Base-by-base conservation (phyloP, 78 protist genomes). In the Polysphondylium violaceum region DNA sequence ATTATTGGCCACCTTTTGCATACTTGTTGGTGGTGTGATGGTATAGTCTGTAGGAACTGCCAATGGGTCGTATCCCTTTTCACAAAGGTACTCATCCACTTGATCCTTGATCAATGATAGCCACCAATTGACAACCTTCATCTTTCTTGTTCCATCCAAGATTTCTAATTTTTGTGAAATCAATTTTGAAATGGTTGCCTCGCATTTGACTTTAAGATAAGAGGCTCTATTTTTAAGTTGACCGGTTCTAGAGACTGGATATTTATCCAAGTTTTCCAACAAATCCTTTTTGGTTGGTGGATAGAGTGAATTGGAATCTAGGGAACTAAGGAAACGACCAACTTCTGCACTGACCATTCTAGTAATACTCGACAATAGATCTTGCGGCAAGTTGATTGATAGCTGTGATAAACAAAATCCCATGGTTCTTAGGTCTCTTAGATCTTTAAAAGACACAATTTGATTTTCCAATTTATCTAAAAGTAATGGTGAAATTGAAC, bases 31-130 rank as follows among this genome's bases (percentile, higher is more conserved):
- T n/a, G 87, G 87, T 14, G 87, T 61, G 0, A 61, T 21, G 2
- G 87, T 76, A 21, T 76, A 76, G 56, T 76, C 74, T 11, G 69
- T 41, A 11, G 87, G 87, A 3, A 76, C 87, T 1, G 87, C 87
- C 33, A 61, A 27, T n/a, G 51, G 68, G 36, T 59, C 59, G 33
- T 40, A 76, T 0, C 87, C 87, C 41, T 61, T 56, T 11, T 21
- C 29, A 0, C 23, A 9, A 1, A 76, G 69, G 33, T 61, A 63
- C 36, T 51, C 68, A 17, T 76, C 87, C 1, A 76, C 87, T 25
- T 61, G 87, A 6, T 76, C 87, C 25, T 76, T 76, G 21, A 76
- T 76, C 12, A 76, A 44, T 8, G 72, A n/a, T 29, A 76, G 51
- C 87, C 87, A 76, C 87, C 87, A 76, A 61, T 63, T 61, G 2